Percentiles rank a stretch among this genome's conserved stretches.
Evolutionary conservation across 169 alveolate genomes (phyloP).

Genomic region (Plasmodium adleri): DNA sequence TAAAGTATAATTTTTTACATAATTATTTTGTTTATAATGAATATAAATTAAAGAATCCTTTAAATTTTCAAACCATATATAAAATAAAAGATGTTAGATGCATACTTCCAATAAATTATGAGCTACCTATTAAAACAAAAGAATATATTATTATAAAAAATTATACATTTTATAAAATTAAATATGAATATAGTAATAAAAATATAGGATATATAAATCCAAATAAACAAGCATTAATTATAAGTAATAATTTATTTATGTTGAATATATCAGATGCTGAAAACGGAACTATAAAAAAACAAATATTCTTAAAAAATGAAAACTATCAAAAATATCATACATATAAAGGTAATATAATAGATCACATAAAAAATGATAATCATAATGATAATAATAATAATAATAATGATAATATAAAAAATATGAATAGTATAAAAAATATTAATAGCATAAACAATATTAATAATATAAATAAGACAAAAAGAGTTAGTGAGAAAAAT

Average conservation of each 20-base stretch:
- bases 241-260: conserved; percentile 14
- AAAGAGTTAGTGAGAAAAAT: conserved; percentile 11
- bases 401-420: not conserved
- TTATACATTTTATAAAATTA: conserved; percentile 36
- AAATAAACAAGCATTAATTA: conserved; percentile 12
- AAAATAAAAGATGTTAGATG: conserved; percentile 24
- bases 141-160: conserved; percentile 35
- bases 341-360: not conserved
- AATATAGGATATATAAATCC: conserved; percentile 29
- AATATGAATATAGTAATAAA: conserved; percentile 26
- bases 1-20: conserved; percentile 16
- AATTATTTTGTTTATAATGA: conserved; percentile 28
- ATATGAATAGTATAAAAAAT: not conserved
- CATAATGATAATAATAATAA: not conserved
- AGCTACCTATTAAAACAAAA: not conserved
- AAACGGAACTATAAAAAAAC: not conserved
- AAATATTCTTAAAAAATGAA: conserved; percentile 7
- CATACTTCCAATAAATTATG: not conserved
- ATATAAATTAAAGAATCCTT: conserved; percentile 7
- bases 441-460: not conserved
- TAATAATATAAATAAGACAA: not conserved
- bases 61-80: not conserved
- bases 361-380: not conserved
- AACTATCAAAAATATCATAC: not conserved
- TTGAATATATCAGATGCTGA: conserved; percentile 17